Base-by-base conservation (phyloP, 192 early-diverging fungal species). In the Linnemannia elongata region DNA sequence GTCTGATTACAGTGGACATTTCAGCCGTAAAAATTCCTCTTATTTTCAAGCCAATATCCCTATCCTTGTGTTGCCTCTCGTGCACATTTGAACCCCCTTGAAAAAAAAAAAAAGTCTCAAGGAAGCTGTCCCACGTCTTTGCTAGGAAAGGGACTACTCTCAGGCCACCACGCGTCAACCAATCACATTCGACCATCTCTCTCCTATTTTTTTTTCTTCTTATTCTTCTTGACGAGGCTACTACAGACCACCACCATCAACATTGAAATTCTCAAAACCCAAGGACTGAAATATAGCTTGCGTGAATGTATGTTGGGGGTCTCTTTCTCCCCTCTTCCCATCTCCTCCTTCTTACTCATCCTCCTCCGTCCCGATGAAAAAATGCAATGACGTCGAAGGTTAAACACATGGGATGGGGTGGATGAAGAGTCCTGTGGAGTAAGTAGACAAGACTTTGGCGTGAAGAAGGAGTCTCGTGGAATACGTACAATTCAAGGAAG, bases 81-180 rank as follows among this genome's bases (percentile, higher is more conserved):
- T 22, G 1, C 18, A 52, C 49, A 52, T 20, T 52, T 4, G 4
- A 20, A 15, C 47, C 18, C 47, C 47, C 17, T 49, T 0, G 17
- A 47, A 49, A 18, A 49, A 45, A 45, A 45, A 45, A 45, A 15
- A 45, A 45, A 15, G 13, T 45, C 12, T 1, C 3, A 15, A 15
- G 1, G 13, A 13, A 45, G 44, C 44, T 45, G 44, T 13, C 49
- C 18, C 49, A 22, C 18, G 17, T 52, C 49, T 52, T 52, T 20
- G 49, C 12, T 45, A 45, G 49, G 49, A 52, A 52, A 52, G 49
- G 18, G 49, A 52, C 49, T 18, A 52, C 49, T 20, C 76, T 78
- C 76, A 78, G 76, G 76, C 76, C 76, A 78, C 76, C 33, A 78
- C 66, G 76, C 76, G 68, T 78, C 44, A 70, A 24, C 76, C 76